phyloP scores from a whole-genome alignment of 2,329 filamentous ascomycete genomes.

The Dendrostoma leiphaemia region DNA sequence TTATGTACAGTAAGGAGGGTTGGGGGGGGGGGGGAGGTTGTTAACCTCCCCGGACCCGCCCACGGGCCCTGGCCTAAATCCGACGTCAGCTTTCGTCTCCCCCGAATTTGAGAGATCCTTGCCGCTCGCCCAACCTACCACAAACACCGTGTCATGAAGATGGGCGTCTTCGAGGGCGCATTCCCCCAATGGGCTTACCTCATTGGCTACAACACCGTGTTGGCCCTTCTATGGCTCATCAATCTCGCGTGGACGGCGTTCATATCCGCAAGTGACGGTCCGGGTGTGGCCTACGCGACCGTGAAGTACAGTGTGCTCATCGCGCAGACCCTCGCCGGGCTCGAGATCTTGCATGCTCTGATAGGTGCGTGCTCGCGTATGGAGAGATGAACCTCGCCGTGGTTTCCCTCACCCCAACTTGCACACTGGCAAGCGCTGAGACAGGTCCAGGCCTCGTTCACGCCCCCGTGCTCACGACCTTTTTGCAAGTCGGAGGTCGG shows the following conservation, averaged over 20 bases:
- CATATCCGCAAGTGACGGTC: background rate
- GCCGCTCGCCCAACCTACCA: no score
- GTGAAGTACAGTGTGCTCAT: slow-evolving; percentile 12
- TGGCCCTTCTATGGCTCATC: slow-evolving; percentile 9
- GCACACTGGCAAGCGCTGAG: slow-evolving; percentile 3
- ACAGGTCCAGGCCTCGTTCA: slow-evolving; percentile 12
- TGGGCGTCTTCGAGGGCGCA: slow-evolving; percentile 17
- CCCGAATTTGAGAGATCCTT: no score
- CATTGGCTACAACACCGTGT: slow-evolving; percentile 17
- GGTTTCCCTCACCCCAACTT: no score
- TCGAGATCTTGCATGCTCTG: slow-evolving; percentile 12
- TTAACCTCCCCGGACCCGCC: no score
- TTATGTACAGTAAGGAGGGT: no score
- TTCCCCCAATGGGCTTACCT: slow-evolving; percentile 19
- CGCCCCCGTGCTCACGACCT: slow-evolving; percentile 13
- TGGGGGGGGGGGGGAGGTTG: no score
- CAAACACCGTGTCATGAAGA: background rate
- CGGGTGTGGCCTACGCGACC: slow-evolving; percentile 6
- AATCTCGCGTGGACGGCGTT: slow-evolving; percentile 4
- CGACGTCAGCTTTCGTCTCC: no score
- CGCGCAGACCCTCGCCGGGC: slow-evolving; percentile 9
- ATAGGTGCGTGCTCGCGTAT: background rate
- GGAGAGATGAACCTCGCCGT: no score
- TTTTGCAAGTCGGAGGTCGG: slow-evolving; percentile 15
- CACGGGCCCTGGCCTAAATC: no score